phyloP scores from a whole-genome alignment of 2,329 filamentous ascomycete genomes.

The Alternaria longipes region DNA sequence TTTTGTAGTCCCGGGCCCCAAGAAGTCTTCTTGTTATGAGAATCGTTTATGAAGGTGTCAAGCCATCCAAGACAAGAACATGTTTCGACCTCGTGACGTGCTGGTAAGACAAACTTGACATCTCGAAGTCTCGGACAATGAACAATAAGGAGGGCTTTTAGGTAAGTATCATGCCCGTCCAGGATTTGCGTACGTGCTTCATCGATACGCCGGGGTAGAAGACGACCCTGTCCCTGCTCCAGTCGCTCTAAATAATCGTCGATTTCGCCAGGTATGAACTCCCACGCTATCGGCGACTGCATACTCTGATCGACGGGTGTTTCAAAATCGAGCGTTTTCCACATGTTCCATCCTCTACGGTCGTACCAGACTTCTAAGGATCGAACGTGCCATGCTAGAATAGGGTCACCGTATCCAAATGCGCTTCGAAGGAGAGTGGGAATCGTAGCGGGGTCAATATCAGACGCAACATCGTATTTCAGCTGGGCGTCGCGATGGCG shows the following conservation, averaged over 20 bases:
- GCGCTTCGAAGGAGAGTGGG: constrained; percentile 22
- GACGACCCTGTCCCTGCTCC: constrained; percentile 1
- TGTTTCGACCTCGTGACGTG: not conserved
- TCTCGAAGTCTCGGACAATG: constrained; percentile 18
- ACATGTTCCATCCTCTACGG: constrained; percentile 19
- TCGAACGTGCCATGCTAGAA: constrained; percentile 23
- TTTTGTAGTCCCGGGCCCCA: constrained; percentile 11
- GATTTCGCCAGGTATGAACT: constrained; percentile 8
- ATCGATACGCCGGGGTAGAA: not conserved
- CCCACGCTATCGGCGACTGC: constrained; percentile 8
- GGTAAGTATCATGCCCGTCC: constrained; percentile 17
- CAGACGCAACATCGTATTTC: constrained; percentile 21
- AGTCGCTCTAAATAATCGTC: constrained; percentile 14
- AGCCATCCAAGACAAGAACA: constrained; percentile 20
- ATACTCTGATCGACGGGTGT: not conserved
- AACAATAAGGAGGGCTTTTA: constrained; percentile 18
- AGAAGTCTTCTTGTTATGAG: constrained; percentile 2
- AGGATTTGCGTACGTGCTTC: constrained; percentile 13
- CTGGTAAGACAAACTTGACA: constrained; percentile 17
- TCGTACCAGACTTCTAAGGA: constrained; percentile 24
- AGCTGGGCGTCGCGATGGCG: constrained; percentile 21
- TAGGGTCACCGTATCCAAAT: constrained; percentile 17
- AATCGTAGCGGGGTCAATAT: constrained; percentile 17
- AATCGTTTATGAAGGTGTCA: constrained; percentile 5
- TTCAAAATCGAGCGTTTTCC: constrained; percentile 17